Evolutionary conservation across 2,329 filamentous ascomycete species (phyloP).

Genomic region (Ophiosphaerella korrae): DNA sequence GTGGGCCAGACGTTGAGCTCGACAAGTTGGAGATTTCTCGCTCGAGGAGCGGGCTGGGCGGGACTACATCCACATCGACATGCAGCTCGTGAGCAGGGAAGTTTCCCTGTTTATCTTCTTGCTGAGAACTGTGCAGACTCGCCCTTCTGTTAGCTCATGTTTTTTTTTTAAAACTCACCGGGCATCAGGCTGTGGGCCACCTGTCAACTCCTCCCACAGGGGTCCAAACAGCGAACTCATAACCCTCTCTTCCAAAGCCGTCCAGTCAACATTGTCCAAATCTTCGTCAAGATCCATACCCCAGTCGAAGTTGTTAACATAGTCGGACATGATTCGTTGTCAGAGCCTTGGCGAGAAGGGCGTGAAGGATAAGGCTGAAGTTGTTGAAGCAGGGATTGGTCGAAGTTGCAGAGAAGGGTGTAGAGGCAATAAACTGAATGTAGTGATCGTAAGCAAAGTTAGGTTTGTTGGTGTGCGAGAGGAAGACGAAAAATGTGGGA

Average conservation of each 20-base stretch:
- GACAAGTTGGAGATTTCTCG: not conserved
- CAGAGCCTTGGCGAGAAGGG: slow-evolving; percentile 11
- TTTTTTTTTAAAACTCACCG: slow-evolving; percentile 28
- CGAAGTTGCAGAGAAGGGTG: slow-evolving; percentile 1
- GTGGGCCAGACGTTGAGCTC: not conserved
- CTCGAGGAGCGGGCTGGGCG: no score
- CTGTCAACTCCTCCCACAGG: slow-evolving; percentile 4
- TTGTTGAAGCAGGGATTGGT: slow-evolving; percentile 8
- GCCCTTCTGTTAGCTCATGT: slow-evolving; percentile 27
- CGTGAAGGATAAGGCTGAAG: slow-evolving; percentile 1
- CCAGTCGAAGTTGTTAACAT: slow-evolving; percentile 8
- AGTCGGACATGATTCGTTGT: slow-evolving; percentile 23
- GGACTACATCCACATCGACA: no score
- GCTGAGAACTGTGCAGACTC: no score
- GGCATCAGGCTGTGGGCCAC: slow-evolving; percentile 10
- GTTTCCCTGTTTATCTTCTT: no score
- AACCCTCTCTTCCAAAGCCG: slow-evolving; percentile 7
- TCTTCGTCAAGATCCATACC: not conserved
- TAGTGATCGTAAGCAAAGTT: slow-evolving; percentile 4
- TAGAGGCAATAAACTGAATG: slow-evolving; percentile 6
- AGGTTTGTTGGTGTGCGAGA: slow-evolving; percentile 1
- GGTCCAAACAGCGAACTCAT: slow-evolving; percentile 12
- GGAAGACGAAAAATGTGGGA: not conserved
- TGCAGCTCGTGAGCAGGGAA: not conserved
- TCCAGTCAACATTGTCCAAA: slow-evolving; percentile 6